A percentile compares a stretch with the other conserved stretches of the same genome.
These are phyloP conservation scores for Pichia rugopelliculosa DNA, from an alignment of 805 yeast genomes.

Conservation along the genomic window DNA sequence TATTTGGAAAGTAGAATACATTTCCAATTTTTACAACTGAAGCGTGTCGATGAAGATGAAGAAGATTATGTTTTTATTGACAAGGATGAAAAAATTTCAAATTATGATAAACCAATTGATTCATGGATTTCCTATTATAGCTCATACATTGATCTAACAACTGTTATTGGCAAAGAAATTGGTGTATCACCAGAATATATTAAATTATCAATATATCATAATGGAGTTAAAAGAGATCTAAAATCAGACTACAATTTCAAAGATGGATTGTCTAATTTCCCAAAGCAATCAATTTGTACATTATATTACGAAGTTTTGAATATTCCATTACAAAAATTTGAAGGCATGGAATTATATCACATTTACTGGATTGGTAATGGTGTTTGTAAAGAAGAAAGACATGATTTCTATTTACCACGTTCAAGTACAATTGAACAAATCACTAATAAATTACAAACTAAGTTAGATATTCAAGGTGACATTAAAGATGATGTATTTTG, in stretches of 20 bases:
- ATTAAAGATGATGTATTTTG: conserved; percentile 41
- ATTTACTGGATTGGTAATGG: conserved; percentile 71
- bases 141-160: conserved; percentile 51
- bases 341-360: conserved; percentile 58
- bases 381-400: conserved; percentile 58
- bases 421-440: conserved; percentile 49
- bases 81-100: conserved; percentile 19
- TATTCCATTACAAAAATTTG: conserved; percentile 69
- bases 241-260: conserved; percentile 31
- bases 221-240: conserved; percentile 51
- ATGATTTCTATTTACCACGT: conserved; percentile 63
- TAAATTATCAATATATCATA: conserved; percentile 55
- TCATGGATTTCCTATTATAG: conserved; percentile 65
- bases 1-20: conserved; percentile 56
- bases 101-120: conserved; percentile 30
- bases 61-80: conserved; percentile 44
- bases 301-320: conserved; percentile 74
- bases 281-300: conserved; percentile 35
- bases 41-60: conserved; percentile 34
- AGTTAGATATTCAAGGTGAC: conserved; percentile 43
- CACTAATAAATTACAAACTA: conserved; percentile 47
- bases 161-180: conserved; percentile 48
- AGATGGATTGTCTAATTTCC: conserved; percentile 34
- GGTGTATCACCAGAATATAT: conserved; percentile 52
- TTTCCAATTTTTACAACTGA: conserved; percentile 41